Evolutionary conservation across 345 rosid species (phyloP), one percentile per base, ranked within the genome.

Genomic region (Melaleuca quinquenervia): DNA sequence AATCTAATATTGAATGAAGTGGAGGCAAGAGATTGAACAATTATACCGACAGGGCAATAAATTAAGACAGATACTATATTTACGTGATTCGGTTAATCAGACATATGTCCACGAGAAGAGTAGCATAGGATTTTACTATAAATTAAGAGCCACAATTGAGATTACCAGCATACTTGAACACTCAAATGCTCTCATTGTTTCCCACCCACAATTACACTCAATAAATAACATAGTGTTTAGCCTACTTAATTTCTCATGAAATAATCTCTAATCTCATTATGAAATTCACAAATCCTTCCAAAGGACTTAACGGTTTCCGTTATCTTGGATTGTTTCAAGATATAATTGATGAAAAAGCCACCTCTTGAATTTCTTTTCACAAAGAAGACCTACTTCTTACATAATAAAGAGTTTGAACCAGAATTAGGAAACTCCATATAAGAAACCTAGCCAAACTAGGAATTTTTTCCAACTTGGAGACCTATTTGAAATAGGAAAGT

Each of bases 91-190:
- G 76, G 8, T 62, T 62, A 22, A 32, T 29, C 0, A 7, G 0
- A 29, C 20, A 3, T 0, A 29, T 5, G 41, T 29, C 22, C 76
- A 62, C 1, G 6, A 6, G 21, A 6, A 27, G 20, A 14, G 22
- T 1, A 62, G 21, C 5, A 8, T 0, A 8, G 0, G 11, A 62
- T 62, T 62, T 3, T 10, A 62, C 5, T 29, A 29, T 7, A 62
- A 62, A 29, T 0, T 0, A 62, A 60, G 0, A 1, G 18, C 29
- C 16, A 29, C 0, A 29, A 62, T 0, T 0, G 7, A 29, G 11
- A 29, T 21, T 29, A 62, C 22, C 15, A 29, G 11, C 22, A 29
- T 22, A 62, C 44, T 15, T 8, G 0, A 62, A 41, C 22, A 29
- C 22, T 62, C 21, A 62, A 62, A 62, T 62, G 15, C 9, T 62